phyloP scores from a whole-genome alignment of 306 rosid species.

The Myrica gale region DNA sequence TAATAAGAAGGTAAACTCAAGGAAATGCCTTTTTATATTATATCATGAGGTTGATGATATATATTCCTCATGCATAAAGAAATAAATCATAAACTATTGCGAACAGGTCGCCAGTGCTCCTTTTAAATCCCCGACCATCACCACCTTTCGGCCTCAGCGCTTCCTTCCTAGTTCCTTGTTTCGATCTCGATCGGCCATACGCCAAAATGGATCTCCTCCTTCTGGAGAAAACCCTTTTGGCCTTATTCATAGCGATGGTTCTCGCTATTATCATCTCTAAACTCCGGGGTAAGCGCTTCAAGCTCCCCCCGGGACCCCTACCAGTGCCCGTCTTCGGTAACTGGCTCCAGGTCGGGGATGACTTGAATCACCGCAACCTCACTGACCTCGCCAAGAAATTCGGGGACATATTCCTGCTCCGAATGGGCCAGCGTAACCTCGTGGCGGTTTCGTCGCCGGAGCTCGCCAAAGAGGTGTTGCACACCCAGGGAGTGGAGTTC shows the following conservation, averaged over 20 bases:
- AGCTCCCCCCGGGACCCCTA: conserved; percentile 82
- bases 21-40: too few relatives aligned
- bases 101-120: too few relatives aligned
- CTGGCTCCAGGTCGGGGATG: conserved; percentile 97
- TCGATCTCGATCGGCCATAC: too few relatives aligned
- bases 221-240: conserved; percentile 70
- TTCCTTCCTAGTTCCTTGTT: too few relatives aligned
- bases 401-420: conserved; percentile 78
- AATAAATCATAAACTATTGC: too few relatives aligned
- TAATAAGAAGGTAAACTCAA: too few relatives aligned
- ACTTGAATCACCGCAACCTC: conserved; percentile 88
- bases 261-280: conserved; percentile 58
- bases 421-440: conserved; percentile 87
- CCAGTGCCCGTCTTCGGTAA: conserved; percentile 82
- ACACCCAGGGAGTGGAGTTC: conserved; percentile 86
- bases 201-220: conserved; percentile 71
- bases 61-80: too few relatives aligned
- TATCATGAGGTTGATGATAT: too few relatives aligned
- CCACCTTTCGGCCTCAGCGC: too few relatives aligned
- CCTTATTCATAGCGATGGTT: conserved; percentile 50
- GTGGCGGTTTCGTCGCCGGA: conserved; percentile 82
- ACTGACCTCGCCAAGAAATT: conserved; percentile 66
- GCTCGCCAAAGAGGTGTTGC: conserved; percentile 80
- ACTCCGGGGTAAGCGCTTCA: conserved; percentile 65
- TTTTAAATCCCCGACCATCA: too few relatives aligned